These are phyloP conservation scores for Cladorrhinum sp. DNA, from an alignment of 2,329 filamentous ascomycete genomes.

Conservation along the genomic window DNA sequence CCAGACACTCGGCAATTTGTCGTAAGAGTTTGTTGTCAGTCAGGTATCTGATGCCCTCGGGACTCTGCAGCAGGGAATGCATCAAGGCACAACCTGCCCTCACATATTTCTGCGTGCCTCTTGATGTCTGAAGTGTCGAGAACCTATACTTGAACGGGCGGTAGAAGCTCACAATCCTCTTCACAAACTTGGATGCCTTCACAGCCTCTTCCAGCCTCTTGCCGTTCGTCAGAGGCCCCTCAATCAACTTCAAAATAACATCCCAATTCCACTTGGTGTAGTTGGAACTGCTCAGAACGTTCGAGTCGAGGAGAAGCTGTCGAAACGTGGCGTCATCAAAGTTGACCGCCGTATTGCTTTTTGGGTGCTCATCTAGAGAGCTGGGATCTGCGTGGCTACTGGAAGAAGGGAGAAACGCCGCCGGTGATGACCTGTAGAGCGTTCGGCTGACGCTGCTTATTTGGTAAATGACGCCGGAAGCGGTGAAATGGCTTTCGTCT, in stretches of 20 bases:
- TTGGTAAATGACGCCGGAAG: slow-evolving; percentile 91
- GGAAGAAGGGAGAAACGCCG: slow-evolving; percentile 38
- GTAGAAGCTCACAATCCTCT: slow-evolving; percentile 91
- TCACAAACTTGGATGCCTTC: slow-evolving; percentile 93
- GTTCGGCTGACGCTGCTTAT: slow-evolving; percentile 97
- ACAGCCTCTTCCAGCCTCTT: slow-evolving; percentile 93
- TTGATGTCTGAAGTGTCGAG: slow-evolving; percentile 82
- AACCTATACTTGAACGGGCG: slow-evolving; percentile 96
- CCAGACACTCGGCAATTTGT: slow-evolving; percentile 92
- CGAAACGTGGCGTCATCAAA: slow-evolving; percentile 63
- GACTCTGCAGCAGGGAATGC: slow-evolving; percentile 78
- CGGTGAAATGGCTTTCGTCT: slow-evolving; percentile 70
- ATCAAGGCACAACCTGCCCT: slow-evolving; percentile 85
- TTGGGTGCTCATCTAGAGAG: slow-evolving; percentile 55
- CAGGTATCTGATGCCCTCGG: slow-evolving; percentile 80
- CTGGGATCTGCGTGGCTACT: slow-evolving; percentile 48
- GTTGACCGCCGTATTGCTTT: slow-evolving; percentile 46
- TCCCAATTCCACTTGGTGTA: slow-evolving; percentile 98
- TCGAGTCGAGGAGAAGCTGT: slow-evolving; percentile 69
- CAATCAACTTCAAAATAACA: slow-evolving; percentile 82
- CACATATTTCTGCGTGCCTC: slow-evolving; percentile 91
- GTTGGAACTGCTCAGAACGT: slow-evolving; percentile 84
- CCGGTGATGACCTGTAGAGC: slow-evolving; percentile 71
- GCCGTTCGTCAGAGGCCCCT: slow-evolving; percentile 85
- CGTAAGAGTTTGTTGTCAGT: slow-evolving; percentile 88